phyloP scores from a whole-genome alignment of 352 stramenopile species.

The Pythium pyrilobum region DNA sequence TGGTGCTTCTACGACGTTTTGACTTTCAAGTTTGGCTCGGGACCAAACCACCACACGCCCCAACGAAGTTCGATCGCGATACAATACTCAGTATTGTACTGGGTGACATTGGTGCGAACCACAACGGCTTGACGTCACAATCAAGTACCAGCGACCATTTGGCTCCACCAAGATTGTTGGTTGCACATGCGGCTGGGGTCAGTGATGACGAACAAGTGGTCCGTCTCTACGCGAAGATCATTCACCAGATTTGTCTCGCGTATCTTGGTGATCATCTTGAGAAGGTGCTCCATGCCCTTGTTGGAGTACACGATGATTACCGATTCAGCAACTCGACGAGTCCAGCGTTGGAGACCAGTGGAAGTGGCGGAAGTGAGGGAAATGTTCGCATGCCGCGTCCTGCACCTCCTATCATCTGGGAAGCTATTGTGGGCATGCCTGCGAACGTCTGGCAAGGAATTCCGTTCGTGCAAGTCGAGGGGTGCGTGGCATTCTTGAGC shows the following conservation, averaged over 20 bases:
- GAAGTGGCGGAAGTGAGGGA: constrained; percentile 2
- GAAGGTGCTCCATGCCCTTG: constrained; percentile 72
- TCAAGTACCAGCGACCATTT: background rate
- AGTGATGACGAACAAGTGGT: constrained; percentile 40
- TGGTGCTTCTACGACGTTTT: constrained; percentile 66
- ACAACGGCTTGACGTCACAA: background rate
- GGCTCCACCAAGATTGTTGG: background rate
- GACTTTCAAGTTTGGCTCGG: constrained; percentile 75
- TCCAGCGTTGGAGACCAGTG: background rate
- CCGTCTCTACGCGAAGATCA: constrained; percentile 63
- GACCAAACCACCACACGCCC: constrained; percentile 34
- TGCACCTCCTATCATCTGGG: constrained; percentile 63
- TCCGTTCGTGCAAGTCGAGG: constrained; percentile 19
- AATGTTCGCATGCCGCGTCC: constrained; percentile 36
- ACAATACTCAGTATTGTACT: constrained; percentile 77
- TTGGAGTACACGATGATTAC: constrained; percentile 80
- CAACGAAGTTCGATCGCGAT: constrained; percentile 78
- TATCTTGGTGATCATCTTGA: constrained; percentile 77
- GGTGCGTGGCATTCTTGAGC: constrained; percentile 22
- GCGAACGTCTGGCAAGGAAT: constrained; percentile 19
- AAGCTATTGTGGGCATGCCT: constrained; percentile 25
- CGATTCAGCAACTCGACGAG: constrained; percentile 42
- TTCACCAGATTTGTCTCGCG: constrained; percentile 59
- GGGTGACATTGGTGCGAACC: constrained; percentile 48
- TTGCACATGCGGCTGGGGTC: background rate